A percentile compares a stretch with the other conserved stretches of the same genome.
These are phyloP conservation scores for Backusella westeae DNA, from an alignment of 192 early-diverging fungal genomes.

Conservation along the genomic window DNA sequence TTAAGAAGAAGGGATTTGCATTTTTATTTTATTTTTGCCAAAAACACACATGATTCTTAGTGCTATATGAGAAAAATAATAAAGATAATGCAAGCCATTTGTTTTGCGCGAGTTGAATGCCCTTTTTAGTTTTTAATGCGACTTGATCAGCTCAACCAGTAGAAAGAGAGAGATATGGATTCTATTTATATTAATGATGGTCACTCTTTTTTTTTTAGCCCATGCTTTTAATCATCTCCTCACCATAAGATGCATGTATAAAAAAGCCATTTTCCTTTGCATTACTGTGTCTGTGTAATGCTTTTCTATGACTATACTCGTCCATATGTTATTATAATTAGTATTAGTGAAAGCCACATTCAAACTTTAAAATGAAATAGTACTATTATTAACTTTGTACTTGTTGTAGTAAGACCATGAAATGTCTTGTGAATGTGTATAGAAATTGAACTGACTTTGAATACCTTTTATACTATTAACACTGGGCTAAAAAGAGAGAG, in stretches of 20 bases:
- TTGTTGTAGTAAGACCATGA: too few relatives aligned
- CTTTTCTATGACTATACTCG: neutral
- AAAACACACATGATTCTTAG: neutral
- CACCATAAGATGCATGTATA: neutral
- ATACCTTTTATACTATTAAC: too few relatives aligned
- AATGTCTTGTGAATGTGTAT: too few relatives aligned
- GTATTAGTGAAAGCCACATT: neutral
- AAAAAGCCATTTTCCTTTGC: neutral
- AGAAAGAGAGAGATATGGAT: neutral
- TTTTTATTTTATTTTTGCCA: slow-evolving; percentile 1
- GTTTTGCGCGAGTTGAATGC: neutral
- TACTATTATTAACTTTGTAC: neutral
- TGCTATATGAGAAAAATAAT: neutral
- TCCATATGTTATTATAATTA: neutral
- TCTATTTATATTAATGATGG: neutral
- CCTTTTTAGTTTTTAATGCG: neutral
- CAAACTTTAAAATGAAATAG: neutral
- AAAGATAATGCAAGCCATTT: neutral
- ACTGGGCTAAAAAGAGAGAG: too few relatives aligned
- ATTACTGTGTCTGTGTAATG: neutral
- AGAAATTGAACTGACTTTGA: too few relatives aligned
- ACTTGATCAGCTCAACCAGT: neutral
- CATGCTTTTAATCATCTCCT: neutral
- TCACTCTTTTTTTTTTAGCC: neutral
- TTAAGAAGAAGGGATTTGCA: neutral